Evolutionary conservation across 1,284 basidiomycete genomes (phyloP), one percentile per base, ranked within the genome.

Genomic region (Pyrrhoderma lamaoense): DNA sequence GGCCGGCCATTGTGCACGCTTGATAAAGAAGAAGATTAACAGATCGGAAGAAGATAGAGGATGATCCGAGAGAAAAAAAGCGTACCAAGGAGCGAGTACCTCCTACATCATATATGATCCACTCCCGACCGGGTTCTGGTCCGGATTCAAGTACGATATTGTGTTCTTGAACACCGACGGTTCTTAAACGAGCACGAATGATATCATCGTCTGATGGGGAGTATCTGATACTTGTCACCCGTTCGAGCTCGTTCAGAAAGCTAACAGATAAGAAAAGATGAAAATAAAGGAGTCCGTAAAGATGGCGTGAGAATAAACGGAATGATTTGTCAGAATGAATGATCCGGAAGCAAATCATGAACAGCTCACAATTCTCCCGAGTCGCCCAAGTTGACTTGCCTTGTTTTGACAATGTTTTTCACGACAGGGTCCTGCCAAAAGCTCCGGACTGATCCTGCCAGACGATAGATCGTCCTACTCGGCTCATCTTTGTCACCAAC

Each of bases 181-280:
- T 71, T 36, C 69, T 64, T 34, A 88, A 67, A 11, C 85, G 79
- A 45, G 85, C 80, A 22, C 85, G 77, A 42, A 88, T 73, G 38
- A 88, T 76, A 60, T 88, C 85, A 47, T 80, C 74, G 58, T 88
- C 85, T 3, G 75, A 79, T 0, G 85, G 84, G 56, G 77, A 72
- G 60, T 86, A 88, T 50, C 67, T 67, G 9, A 67, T 65, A 18
- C 67, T 65, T 13, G 80, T 79, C 49, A 88, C 81, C 39, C 85
- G 79, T 8, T 78, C 76, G 9, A 79, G 67, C 50, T 88, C 80
- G 53, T 77, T 71, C 47, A 88, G 65, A 64, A 85, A 70, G 59
- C 70, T 71, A 22, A 13, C 16, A 18, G 13, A 13, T 18, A 1
- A n/a, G n/a, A n/a, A n/a, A n/a, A n/a, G n/a, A n/a, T n/a, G n/a